A percentile compares a stretch with the other conserved stretches of the same genome.
These are phyloP conservation scores for Torulaspora microellipsoides DNA, from an alignment of 805 yeast genomes.

Conservation along the genomic window DNA sequence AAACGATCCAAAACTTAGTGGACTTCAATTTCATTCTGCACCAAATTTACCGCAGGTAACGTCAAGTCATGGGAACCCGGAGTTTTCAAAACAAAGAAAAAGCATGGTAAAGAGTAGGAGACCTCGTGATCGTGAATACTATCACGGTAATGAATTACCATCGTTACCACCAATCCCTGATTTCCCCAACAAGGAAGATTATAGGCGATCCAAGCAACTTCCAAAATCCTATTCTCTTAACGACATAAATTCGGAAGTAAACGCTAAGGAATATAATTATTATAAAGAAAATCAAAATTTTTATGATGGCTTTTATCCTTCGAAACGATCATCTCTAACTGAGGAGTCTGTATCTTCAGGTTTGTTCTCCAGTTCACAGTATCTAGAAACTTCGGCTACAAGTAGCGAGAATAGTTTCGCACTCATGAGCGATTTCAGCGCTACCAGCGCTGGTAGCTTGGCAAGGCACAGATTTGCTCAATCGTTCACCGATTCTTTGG, in stretches of 20 bases:
- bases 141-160: constrained; percentile 14
- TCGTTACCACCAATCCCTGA: constrained; percentile 27
- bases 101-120: not conserved
- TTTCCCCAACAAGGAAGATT: constrained; percentile 3
- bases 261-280: constrained; percentile 11
- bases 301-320: constrained; percentile 18
- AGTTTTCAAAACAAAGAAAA: constrained; percentile 3
- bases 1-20: not conserved
- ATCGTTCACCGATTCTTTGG: constrained; percentile 30
- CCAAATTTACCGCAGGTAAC: constrained; percentile 13
- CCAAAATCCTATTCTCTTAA: constrained; percentile 28
- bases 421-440: constrained; percentile 63
- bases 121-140: not conserved
- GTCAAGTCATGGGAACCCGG: constrained; percentile 1
- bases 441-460: constrained; percentile 84
- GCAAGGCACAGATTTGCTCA: constrained; percentile 64
- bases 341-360: constrained; percentile 16
- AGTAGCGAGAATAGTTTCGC: constrained; percentile 40
- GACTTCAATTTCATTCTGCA: constrained; percentile 7
- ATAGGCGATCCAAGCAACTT: constrained; percentile 8
- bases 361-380: constrained; percentile 41
- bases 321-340: constrained; percentile 8
- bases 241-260: constrained; percentile 16
- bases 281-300: constrained; percentile 16
- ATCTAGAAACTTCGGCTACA: constrained; percentile 45